Conservation (phyloP, 495 filamentous ascomycete genomes). For the Talaromyces stipitatus region DNA sequence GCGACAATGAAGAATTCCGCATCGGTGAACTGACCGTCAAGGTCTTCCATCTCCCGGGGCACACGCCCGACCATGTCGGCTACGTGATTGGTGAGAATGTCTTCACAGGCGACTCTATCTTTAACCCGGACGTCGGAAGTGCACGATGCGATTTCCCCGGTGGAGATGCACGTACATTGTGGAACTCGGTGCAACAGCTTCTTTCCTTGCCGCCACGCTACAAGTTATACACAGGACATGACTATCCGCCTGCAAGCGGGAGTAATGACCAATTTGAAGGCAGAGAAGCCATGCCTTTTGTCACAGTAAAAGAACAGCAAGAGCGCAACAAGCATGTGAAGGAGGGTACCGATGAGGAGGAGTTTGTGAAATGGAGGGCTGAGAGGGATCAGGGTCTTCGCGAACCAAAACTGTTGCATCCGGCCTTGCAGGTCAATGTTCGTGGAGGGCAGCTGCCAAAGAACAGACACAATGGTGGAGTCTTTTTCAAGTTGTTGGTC, state of each 20-base stretch:
- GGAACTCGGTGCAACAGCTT: slow-evolving; percentile 31
- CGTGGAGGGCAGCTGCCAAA: slow-evolving; percentile 35
- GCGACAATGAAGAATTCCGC: slow-evolving; percentile 37
- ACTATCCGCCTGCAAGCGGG: slow-evolving; percentile 28
- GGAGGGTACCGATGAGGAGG: slow-evolving; percentile 25
- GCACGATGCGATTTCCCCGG: slow-evolving; percentile 48
- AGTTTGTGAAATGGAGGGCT: slow-evolving; percentile 36
- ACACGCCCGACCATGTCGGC: slow-evolving; percentile 49
- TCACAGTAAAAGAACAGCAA: slow-evolving; percentile 39
- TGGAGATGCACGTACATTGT: slow-evolving; percentile 33
- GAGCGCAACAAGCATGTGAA: slow-evolving; percentile 43
- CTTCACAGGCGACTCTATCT: slow-evolving; percentile 48
- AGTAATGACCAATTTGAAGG: background rate
- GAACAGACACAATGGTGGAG: too few relatives aligned
- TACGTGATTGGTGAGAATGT: slow-evolving; percentile 49
- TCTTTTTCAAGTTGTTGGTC: too few relatives aligned
- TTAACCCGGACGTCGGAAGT: slow-evolving; percentile 46
- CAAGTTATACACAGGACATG: slow-evolving; percentile 34
- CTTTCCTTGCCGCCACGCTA: slow-evolving; percentile 32
- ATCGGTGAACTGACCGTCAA: slow-evolving; percentile 34
- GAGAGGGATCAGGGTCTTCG: slow-evolving; percentile 32
- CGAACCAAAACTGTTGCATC: slow-evolving; percentile 41
- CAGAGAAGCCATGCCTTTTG: slow-evolving; percentile 22
- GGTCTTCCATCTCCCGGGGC: slow-evolving; percentile 44
- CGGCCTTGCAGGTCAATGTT: slow-evolving; percentile 47